Conservation (phyloP, 2,329 filamentous ascomycete species). For the Ophiostoma ips region DNA sequence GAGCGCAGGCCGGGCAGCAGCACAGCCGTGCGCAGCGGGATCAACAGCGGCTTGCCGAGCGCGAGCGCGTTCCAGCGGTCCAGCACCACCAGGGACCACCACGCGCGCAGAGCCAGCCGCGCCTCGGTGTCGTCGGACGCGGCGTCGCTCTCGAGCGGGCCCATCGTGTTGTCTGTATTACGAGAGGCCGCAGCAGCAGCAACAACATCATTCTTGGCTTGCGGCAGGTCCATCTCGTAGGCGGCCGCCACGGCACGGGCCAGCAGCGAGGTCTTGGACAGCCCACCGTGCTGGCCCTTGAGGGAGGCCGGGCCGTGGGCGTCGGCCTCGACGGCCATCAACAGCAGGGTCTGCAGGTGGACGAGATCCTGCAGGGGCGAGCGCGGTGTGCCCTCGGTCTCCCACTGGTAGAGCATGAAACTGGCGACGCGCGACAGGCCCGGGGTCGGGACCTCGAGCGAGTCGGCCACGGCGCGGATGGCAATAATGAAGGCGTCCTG, state of each 20-base stretch:
- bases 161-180: constrained; percentile 30
- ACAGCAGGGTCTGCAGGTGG: constrained; percentile 51
- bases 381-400: constrained; percentile 26
- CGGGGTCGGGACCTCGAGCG: constrained; percentile 23
- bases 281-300: constrained; percentile 28
- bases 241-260: constrained; percentile 51
- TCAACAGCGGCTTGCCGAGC: constrained; percentile 45
- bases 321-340: constrained; percentile 54
- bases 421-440: constrained; percentile 27
- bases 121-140: constrained; percentile 40
- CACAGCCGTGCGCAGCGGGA: constrained; percentile 48
- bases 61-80: constrained; percentile 63
- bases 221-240: constrained; percentile 49
- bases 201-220: constrained; percentile 24
- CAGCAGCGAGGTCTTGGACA: constrained; percentile 41
- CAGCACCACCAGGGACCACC: constrained; percentile 59
- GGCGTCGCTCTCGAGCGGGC: constrained; percentile 26
- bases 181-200: constrained; percentile 29
- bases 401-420: constrained; percentile 37
- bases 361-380: constrained; percentile 34
- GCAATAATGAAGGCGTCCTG: constrained; percentile 52
- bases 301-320: constrained; percentile 32
- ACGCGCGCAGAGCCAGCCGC: constrained; percentile 48
- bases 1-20: constrained; percentile 43
- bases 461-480: constrained; percentile 44